Evolutionary conservation across 1,284 basidiomycete genomes (phyloP).

Genomic region (Exobasidium cylindrosporum): DNA sequence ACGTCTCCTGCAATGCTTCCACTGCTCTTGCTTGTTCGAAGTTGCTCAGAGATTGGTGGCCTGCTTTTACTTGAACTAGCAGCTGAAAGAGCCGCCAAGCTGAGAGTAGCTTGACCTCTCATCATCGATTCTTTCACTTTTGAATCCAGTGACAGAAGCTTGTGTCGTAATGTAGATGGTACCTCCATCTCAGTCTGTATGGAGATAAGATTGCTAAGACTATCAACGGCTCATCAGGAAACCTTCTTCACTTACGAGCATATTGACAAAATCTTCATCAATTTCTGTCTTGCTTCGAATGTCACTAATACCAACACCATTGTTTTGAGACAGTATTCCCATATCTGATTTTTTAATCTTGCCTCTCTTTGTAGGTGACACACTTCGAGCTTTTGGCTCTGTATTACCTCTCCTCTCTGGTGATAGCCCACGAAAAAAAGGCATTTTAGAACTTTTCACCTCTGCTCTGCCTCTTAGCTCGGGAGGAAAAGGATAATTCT

Average conservation of each 20-base stretch:
- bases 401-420: not conserved
- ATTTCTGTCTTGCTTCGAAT: slow-evolving; percentile 21
- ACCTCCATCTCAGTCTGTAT: slow-evolving; percentile 61
- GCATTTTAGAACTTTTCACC: slow-evolving; percentile 10
- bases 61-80: slow-evolving; percentile 21
- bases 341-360: not conserved
- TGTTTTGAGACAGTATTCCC: slow-evolving; percentile 9
- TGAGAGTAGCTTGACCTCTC: slow-evolving; percentile 72
- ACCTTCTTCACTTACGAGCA: slow-evolving; percentile 23
- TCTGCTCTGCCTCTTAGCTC: slow-evolving; percentile 13
- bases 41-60: slow-evolving; percentile 28
- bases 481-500: slow-evolving; percentile 24
- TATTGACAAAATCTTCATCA: slow-evolving; percentile 34
- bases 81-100: slow-evolving; percentile 57
- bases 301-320: slow-evolving; percentile 20
- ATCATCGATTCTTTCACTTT: slow-evolving; percentile 85
- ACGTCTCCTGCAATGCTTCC: slow-evolving; percentile 2
- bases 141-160: slow-evolving; percentile 72
- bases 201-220: not conserved
- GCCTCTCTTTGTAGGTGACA: slow-evolving; percentile 12
- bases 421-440: slow-evolving; percentile 7
- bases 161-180: slow-evolving; percentile 69
- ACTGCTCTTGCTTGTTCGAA: slow-evolving; percentile 13
- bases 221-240: too few relatives aligned
- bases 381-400: not conserved